These are phyloP conservation scores for Ambrosia hybrid DNA, from an alignment of 140 eudicot species.

Conservation along the genomic window DNA sequence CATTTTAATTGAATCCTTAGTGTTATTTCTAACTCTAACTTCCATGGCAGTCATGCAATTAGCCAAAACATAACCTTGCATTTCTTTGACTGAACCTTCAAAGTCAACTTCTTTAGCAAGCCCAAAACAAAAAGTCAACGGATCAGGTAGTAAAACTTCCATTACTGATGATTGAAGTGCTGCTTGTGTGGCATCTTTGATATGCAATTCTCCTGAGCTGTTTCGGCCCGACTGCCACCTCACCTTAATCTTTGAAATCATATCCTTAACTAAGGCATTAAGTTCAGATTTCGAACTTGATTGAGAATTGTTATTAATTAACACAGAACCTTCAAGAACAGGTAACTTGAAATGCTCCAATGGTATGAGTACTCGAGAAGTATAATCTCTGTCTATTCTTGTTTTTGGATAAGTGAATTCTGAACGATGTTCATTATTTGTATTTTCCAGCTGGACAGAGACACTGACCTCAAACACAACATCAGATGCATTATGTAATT, in stretches of 20 bases:
- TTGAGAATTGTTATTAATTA: slow-evolving; percentile 46
- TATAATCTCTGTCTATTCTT: slow-evolving; percentile 77
- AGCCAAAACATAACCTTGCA: slow-evolving; percentile 53
- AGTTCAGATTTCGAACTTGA: slow-evolving; percentile 63
- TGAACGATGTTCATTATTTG: slow-evolving; percentile 25
- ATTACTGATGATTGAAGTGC: slow-evolving; percentile 85
- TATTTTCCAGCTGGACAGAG: slow-evolving; percentile 66
- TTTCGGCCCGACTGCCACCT: slow-evolving; percentile 97
- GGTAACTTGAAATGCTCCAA: slow-evolving; percentile 91
- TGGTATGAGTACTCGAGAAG: slow-evolving; percentile 87
- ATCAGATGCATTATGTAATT: slow-evolving; percentile 87
- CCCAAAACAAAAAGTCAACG: slow-evolving; percentile 81
- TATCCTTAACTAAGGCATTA: slow-evolving; percentile 65
- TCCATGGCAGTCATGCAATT: slow-evolving; percentile 87
- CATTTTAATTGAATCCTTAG: slow-evolving; percentile 66
- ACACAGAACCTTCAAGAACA: slow-evolving; percentile 76
- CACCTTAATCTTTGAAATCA: slow-evolving; percentile 85
- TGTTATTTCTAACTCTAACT: slow-evolving; percentile 80
- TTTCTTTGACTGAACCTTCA: slow-evolving; percentile 15
- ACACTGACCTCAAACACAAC: slow-evolving; percentile 76
- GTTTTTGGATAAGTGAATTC: slow-evolving; percentile 76
- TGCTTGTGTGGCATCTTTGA: slow-evolving; percentile 86
- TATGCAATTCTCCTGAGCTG: slow-evolving; percentile 84
- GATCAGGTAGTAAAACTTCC: slow-evolving; percentile 96
- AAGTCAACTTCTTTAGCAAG: slow-evolving; percentile 40